phyloP scores from a whole-genome alignment of 441 rosid genomes.

The Brassica balearica region DNA sequence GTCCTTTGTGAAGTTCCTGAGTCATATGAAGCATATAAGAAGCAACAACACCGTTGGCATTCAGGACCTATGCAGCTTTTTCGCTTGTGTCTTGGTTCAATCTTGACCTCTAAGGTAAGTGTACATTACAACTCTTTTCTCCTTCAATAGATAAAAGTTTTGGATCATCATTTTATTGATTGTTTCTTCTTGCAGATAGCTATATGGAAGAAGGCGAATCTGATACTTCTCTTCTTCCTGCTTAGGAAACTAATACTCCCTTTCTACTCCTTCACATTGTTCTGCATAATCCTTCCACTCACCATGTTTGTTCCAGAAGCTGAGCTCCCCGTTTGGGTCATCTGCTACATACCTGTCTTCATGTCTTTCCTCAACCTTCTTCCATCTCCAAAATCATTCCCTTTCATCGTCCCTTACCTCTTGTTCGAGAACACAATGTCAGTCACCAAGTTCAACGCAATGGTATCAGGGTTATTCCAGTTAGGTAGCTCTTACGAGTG shows the following conservation, averaged over 20 bases:
- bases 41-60: conserved; percentile 99
- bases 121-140: neutral
- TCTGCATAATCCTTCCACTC: conserved; percentile 89
- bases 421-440: conserved; percentile 98
- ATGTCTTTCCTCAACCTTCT: conserved; percentile 90
- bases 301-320: conserved; percentile 95
- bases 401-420: conserved; percentile 91
- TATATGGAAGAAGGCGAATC: conserved; percentile 85
- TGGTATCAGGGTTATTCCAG: conserved; percentile 88
- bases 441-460: conserved; percentile 88
- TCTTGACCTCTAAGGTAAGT: conserved; percentile 77
- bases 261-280: conserved; percentile 90
- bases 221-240: conserved; percentile 82
- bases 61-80: conserved; percentile 97
- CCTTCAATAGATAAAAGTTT: neutral
- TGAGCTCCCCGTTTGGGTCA: conserved; percentile 89
- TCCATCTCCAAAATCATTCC: conserved; percentile 80
- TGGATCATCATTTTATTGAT: neutral
- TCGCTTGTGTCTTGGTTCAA: conserved; percentile 88
- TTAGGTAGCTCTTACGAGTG: conserved; percentile 91
- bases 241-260: conserved; percentile 91
- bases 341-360: conserved; percentile 79
- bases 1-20: conserved; percentile 95
- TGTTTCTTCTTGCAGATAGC: conserved; percentile 67
- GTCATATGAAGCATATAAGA: conserved; percentile 94